phyloP scores from a whole-genome alignment of 176 grass and related monocot species.

The Zea mays region Zm-B73-REFERENCE-NAM-5.0 NC_050102.1:48326001-48326500 shows the following conservation, averaged over 20 bases:
- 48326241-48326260: neutral
- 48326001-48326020: constrained; percentile 40
- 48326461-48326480: constrained; percentile 6
- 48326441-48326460: constrained; percentile 5
- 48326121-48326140: neutral
- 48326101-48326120: too few species aligned
- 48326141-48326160: neutral
- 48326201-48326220: neutral
- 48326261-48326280: neutral
- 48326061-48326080: neutral
- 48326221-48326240: neutral
- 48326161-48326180: neutral
- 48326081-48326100: neutral
- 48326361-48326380: neutral
- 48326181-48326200: constrained; percentile 12
- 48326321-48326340: neutral
- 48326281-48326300: neutral
- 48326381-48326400: neutral
- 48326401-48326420: neutral
- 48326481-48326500: constrained; percentile 1
- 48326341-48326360: neutral
- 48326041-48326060: neutral
- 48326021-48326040: neutral
- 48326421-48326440: constrained; percentile 10
- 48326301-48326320: neutral